Percentiles rank a stretch among this genome's conserved stretches.
These are phyloP conservation scores for Begonia fuchsioides DNA, from an alignment of 306 rosid genomes.

Conservation along the genomic window DNA sequence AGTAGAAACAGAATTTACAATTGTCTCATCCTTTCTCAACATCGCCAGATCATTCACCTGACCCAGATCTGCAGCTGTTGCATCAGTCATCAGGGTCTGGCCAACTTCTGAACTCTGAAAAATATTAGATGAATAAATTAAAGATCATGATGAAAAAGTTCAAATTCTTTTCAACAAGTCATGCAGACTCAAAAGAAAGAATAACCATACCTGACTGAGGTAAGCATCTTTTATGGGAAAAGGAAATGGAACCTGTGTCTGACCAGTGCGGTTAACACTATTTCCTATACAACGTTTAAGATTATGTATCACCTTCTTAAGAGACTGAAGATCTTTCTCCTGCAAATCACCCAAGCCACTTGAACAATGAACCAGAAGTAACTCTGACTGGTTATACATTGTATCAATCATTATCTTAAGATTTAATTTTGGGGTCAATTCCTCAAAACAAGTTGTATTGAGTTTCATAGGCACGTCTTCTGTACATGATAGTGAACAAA, in stretches of 20 bases:
- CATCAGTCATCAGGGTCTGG: conserved; percentile 18
- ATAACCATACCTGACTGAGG: too few relatives aligned
- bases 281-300: conserved; percentile 38
- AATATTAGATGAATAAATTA: neutral
- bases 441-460: conserved; percentile 17
- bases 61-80: conserved; percentile 16
- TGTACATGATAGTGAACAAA: conserved; percentile 13
- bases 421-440: conserved; percentile 30
- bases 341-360: conserved; percentile 27
- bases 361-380: conserved; percentile 42
- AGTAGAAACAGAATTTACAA: conserved; percentile 17
- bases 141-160: too few relatives aligned
- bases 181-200: too few relatives aligned
- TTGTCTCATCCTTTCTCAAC: conserved; percentile 15
- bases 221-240: too few relatives aligned
- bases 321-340: conserved; percentile 27
- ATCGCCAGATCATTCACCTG: conserved; percentile 16
- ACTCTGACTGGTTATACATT: conserved; percentile 45
- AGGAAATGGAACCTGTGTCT: too few relatives aligned
- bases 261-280: conserved; percentile 15
- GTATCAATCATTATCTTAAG: conserved; percentile 38
- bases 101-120: conserved; percentile 27
- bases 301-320: conserved; percentile 40
- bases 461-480: conserved; percentile 23
- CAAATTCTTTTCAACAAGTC: too few relatives aligned